These are phyloP conservation scores for Waltergamsia citrina DNA, from an alignment of 2,329 filamentous ascomycete genomes.

Conservation along the genomic window DNA sequence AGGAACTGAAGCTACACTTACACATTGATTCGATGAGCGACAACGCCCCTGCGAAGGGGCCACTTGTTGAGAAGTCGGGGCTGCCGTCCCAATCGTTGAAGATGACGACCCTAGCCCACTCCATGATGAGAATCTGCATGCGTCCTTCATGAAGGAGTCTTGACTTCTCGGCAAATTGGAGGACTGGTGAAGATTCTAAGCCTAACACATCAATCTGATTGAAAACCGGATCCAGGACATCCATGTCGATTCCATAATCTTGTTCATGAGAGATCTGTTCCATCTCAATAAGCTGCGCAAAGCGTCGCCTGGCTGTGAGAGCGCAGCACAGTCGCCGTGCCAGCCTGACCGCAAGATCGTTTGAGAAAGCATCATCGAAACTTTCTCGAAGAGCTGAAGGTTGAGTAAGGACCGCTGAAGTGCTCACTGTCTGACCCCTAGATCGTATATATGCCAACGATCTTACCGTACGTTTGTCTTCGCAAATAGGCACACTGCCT, in stretches of 20 bases:
- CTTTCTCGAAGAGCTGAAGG: constrained; percentile 31
- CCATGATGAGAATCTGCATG: constrained; percentile 48
- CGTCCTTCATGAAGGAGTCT: constrained; percentile 44
- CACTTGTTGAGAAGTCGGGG: constrained; percentile 58
- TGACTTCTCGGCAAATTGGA: constrained; percentile 31
- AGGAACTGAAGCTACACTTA: no score
- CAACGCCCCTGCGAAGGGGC: constrained; percentile 68
- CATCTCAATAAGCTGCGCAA: constrained; percentile 27
- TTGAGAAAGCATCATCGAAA: constrained; percentile 54
- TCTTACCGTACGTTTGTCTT: constrained; percentile 36
- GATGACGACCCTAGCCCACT: constrained; percentile 68
- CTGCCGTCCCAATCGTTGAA: constrained; percentile 74
- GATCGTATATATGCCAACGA: constrained; percentile 53
- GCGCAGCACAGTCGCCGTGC: constrained; percentile 49
- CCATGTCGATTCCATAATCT: constrained; percentile 8
- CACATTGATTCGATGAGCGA: constrained; percentile 64
- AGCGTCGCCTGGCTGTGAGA: constrained; percentile 41
- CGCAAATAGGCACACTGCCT: constrained; percentile 43
- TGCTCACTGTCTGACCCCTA: constrained; percentile 27
- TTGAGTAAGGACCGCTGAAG: background rate
- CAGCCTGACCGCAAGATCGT: constrained; percentile 49
- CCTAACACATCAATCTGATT: constrained; percentile 44
- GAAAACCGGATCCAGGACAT: constrained; percentile 39
- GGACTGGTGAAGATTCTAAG: constrained; percentile 29
- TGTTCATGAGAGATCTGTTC: background rate